Conservation (phyloP, 306 rosid genomes). For the Biancaea sappan region DNA sequence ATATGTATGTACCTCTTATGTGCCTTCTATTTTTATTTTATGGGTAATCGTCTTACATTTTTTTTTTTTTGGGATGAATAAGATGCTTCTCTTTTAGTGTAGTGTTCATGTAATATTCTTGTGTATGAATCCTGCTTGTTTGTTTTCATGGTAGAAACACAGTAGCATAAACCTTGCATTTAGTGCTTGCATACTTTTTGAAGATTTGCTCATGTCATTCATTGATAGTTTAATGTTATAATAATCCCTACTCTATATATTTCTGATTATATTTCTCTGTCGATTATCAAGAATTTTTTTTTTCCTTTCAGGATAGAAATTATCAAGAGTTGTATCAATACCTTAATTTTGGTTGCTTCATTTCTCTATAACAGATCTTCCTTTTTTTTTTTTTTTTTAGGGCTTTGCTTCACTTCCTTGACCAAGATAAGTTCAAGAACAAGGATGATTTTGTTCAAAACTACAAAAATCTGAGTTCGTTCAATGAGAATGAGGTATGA, state of each 20-base stretch:
- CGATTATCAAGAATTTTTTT: slow-evolving; percentile 10
- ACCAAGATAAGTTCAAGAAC: slow-evolving; percentile 79
- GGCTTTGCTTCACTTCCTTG: slow-evolving; percentile 99
- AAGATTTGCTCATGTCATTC: not conserved
- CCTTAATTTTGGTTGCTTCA: slow-evolving; percentile 24
- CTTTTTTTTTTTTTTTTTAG: slow-evolving; percentile 41
- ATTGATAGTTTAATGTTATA: slow-evolving; percentile 22
- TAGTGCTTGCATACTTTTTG: not conserved
- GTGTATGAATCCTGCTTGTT: not conserved
- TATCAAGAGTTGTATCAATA: not conserved
- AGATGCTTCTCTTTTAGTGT: slow-evolving; percentile 19
- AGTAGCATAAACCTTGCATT: not conserved
- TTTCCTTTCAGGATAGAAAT: no score
- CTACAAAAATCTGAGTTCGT: slow-evolving; percentile 97
- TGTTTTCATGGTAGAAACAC: not conserved
- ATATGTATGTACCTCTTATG: not conserved
- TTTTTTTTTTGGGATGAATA: no score
- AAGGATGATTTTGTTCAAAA: slow-evolving; percentile 96
- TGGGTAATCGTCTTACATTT: not conserved
- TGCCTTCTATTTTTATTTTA: not conserved
- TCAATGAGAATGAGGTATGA: slow-evolving; percentile 92
- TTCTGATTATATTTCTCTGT: slow-evolving; percentile 14
- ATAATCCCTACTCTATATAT: not conserved
- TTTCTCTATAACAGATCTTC: not conserved
- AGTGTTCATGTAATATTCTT: not conserved